Base-by-base conservation (phyloP, 1,284 basidiomycete species). In the Moesziomyces aphidis region DNA sequence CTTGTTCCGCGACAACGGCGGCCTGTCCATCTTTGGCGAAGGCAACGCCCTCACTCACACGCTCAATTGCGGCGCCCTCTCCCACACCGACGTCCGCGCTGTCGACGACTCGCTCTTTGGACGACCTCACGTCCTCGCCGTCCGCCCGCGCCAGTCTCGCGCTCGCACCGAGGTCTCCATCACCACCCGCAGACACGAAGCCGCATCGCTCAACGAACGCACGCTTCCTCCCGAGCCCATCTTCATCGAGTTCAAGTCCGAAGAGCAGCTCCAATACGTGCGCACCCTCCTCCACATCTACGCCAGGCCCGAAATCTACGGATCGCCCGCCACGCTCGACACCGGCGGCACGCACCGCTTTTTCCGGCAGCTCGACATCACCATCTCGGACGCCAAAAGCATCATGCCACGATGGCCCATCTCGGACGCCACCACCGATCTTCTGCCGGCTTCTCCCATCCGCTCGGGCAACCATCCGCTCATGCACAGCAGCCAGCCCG, bases 91-190 rank as follows among this genome's bases (percentile, higher is more conserved):
- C 53, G 60, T 81, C 47, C 68, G 77, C 23, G 54, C 49, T 44
- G 74, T 77, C 22, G 76, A 81, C 51, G 64, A 73, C n/a, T 77
- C 73, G 22, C 69, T 81, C 24, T 80, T 80, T 42, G 61, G 54
- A 15, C 48, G 65, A 42, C 63, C 68, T 3, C 47, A 75, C 45
- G 69, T 79, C 10, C 57, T 81, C 4, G 72, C 71, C 21, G 77
- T 81, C 53, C 72, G 75, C n/a, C 60, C 79, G 34, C 48, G 57
- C 51, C 61, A 59, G 23, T 15, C 45, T 1, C 56, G 50, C 1
- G 31, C 43, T 28, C 53, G 45, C 45, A 54, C 50, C n/a, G 45
- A 64, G 28, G 57, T 57, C 49, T 57, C 59, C 6, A 54, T 65
- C 65, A 61, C 61, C 21, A 58, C 59, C n/a, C 61, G 59, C 39